Conservation (phyloP, 192 early-diverging fungal genomes). For the Coemansia reversa region DNA sequence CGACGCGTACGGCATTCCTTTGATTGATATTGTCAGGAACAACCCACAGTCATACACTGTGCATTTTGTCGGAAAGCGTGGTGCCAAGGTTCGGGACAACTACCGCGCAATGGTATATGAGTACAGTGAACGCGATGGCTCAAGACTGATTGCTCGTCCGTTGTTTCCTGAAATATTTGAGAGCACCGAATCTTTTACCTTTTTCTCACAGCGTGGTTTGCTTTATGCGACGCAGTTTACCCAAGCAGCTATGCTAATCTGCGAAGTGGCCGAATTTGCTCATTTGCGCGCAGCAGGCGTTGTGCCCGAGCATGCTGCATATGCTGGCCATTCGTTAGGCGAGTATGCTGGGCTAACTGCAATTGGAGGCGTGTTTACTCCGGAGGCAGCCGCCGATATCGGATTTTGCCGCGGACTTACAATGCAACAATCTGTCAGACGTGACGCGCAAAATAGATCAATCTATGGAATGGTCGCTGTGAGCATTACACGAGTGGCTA, state of each 20-base stretch:
- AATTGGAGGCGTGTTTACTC: slow-evolving; percentile 74
- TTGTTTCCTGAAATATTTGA: slow-evolving; percentile 69
- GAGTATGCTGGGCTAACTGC: slow-evolving; percentile 89
- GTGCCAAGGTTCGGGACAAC: slow-evolving; percentile 74
- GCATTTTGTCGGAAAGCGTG: slow-evolving; percentile 85
- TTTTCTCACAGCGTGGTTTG: slow-evolving; percentile 77
- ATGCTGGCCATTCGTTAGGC: slow-evolving; percentile 93
- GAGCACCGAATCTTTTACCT: slow-evolving; percentile 75
- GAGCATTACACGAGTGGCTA: slow-evolving; percentile 80
- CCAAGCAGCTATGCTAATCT: slow-evolving; percentile 85
- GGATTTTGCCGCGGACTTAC: slow-evolving; percentile 96
- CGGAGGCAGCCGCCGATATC: slow-evolving; percentile 82
- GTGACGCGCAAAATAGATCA: slow-evolving; percentile 72
- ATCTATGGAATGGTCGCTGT: slow-evolving; percentile 90
- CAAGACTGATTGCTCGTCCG: slow-evolving; percentile 65
- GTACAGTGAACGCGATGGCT: slow-evolving; percentile 65
- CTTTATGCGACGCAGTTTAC: slow-evolving; percentile 94
- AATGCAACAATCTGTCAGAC: slow-evolving; percentile 87
- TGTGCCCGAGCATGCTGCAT: slow-evolving; percentile 73
- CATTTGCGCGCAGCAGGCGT: slow-evolving; percentile 82
- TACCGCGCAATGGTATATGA: slow-evolving; percentile 89
- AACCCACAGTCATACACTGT: slow-evolving; percentile 84
- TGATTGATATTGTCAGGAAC: slow-evolving; percentile 83
- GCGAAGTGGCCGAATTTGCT: slow-evolving; percentile 84
- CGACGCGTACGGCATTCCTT: slow-evolving; percentile 81